Evolutionary conservation across 208 protist genomes (phyloP), one percentile per base, ranked within the genome.

Genomic region (Leishmania tropica): DNA sequence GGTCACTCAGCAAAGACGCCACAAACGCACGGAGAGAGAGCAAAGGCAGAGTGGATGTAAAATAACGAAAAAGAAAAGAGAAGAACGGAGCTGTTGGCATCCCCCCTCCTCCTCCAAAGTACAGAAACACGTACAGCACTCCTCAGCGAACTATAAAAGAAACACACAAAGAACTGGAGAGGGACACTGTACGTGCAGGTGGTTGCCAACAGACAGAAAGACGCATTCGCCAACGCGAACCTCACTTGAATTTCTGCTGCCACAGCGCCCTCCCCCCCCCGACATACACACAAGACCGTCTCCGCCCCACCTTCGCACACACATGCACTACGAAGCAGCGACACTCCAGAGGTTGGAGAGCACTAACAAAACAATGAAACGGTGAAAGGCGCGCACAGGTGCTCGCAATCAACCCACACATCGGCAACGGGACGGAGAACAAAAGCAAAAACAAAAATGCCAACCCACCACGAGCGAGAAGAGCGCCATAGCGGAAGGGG

Each of bases 1-100:
- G 17, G 31, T 42, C 64, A 45, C 64, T 35, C 64, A 21, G 11
- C 64, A 70, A 35, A 70, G 64, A 70, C 35, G 35, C 10, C n/a
- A 70, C 35, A 42, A 6, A 45, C 11, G 58, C 35, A 77, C n/a
- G 1, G 53, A 65, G 74, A 60, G 56, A 78, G 75, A 78, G 56
- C 24, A 45, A 48, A 5, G 53, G 37, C 24, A 51, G 0, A 19
- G n/a, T 24, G 3, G 37, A 47, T 3, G 48, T 11, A 28, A 13
- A 35, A 2, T 4, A 3, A 56, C 6, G 17, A 67, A 79, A 70
- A 74, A 75, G 65, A 80, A 65, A 84, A 80, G n/a, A 76, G 67
- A 84, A 80, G n/a, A 76, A 58, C 54, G 21, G 15, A 37, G 15
- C 7, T 13, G 11, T 1, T 2, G 15, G n/a, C 45, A 15, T 37